These are phyloP conservation scores for Fusarium sp. DNA, from an alignment of 2,329 filamentous ascomycete species.

Conservation along the genomic window DNA sequence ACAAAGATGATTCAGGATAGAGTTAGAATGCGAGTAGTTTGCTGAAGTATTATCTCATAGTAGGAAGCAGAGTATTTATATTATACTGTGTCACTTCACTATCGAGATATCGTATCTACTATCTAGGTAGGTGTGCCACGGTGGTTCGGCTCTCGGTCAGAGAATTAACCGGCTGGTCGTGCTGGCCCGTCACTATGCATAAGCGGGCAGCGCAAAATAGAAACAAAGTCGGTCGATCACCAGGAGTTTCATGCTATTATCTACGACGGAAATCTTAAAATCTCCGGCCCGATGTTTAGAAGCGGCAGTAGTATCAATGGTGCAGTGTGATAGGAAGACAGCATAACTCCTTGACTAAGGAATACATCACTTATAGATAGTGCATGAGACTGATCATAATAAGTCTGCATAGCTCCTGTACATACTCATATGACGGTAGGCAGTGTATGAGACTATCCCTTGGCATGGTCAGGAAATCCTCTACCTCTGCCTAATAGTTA, in stretches of 20 bases:
- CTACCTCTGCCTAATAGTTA: neutral
- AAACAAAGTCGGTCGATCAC: constrained; percentile 1
- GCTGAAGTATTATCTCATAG: neutral
- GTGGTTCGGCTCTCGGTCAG: constrained; percentile 24
- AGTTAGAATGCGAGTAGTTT: neutral
- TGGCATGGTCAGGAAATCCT: neutral
- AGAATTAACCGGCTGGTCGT: constrained; percentile 18
- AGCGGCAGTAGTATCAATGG: neutral
- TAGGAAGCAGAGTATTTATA: neutral
- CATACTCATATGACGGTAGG: neutral
- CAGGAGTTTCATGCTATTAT: neutral
- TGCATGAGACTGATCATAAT: neutral
- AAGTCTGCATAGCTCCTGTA: neutral
- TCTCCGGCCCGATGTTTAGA: constrained; percentile 7
- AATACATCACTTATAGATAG: neutral
- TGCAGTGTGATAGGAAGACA: neutral
- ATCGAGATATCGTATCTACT: neutral
- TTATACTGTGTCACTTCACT: neutral
- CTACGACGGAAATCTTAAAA: constrained; percentile 4
- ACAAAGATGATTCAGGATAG: too few species aligned
- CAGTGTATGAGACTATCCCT: too few species aligned
- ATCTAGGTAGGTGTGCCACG: neutral
- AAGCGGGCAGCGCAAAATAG: neutral
- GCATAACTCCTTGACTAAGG: neutral
- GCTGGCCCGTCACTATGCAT: constrained; percentile 25